These are phyloP conservation scores for Apiosordaria backusii DNA, from an alignment of 495 filamentous ascomycete genomes.

Conservation along the genomic window DNA sequence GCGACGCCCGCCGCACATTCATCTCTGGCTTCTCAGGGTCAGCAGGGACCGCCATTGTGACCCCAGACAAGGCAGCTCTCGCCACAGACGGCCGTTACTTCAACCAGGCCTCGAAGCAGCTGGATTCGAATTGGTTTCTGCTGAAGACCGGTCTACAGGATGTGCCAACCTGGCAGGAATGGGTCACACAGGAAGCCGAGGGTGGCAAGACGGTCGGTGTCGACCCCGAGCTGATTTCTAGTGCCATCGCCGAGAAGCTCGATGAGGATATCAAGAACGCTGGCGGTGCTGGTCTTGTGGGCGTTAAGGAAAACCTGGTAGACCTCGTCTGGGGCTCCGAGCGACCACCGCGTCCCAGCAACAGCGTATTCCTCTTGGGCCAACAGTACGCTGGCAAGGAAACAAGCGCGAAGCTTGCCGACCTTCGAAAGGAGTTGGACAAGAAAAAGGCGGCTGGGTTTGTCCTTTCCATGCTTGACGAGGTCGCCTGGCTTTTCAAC, in stretches of 20 bases:
- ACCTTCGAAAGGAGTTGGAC: slow-evolving; percentile 85
- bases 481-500: slow-evolving; percentile 98
- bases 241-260: slow-evolving; percentile 80
- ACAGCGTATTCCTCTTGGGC: slow-evolving; percentile 67
- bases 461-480: slow-evolving; percentile 92
- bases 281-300: slow-evolving; percentile 70
- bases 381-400: slow-evolving; percentile 78
- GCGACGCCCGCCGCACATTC: slow-evolving; percentile 86
- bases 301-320: slow-evolving; percentile 75
- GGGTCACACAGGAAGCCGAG: slow-evolving; percentile 81
- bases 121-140: slow-evolving; percentile 88
- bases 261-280: slow-evolving; percentile 83
- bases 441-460: slow-evolving; percentile 88
- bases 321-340: slow-evolving; percentile 80
- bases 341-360: slow-evolving; percentile 69
- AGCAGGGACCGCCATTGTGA: slow-evolving; percentile 87
- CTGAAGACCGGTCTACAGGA: slow-evolving; percentile 91
- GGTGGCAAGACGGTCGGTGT: slow-evolving; percentile 86
- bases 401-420: slow-evolving; percentile 77
- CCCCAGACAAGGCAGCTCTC: slow-evolving; percentile 78
- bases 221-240: slow-evolving; percentile 84
- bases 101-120: slow-evolving; percentile 90
- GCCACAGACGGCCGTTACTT: slow-evolving; percentile 98
- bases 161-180: slow-evolving; percentile 97
- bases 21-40: slow-evolving; percentile 96